Percentiles rank a stretch among this genome's conserved stretches.
These are phyloP conservation scores for Kodamaea nitidulidarum DNA, from an alignment of 805 yeast species.

Conservation along the genomic window DNA sequence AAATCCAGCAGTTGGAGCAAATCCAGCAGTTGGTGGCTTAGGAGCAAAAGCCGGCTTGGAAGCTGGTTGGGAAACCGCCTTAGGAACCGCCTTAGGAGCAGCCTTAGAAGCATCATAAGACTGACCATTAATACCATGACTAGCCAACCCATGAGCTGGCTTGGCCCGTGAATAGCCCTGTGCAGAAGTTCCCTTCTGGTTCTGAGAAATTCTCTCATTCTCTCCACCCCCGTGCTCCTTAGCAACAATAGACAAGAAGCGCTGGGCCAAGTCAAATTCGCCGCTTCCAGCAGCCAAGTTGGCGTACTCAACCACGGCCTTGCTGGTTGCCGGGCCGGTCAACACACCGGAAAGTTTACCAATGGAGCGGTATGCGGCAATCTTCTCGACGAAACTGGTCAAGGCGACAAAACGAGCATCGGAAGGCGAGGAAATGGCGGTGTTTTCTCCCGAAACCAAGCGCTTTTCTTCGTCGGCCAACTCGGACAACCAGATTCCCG, in stretches of 20 bases:
- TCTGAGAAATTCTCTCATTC: slow-evolving; percentile 76
- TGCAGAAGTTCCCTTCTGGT: slow-evolving; percentile 19
- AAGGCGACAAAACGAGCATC: slow-evolving; percentile 83
- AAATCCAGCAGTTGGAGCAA: slow-evolving; percentile 3
- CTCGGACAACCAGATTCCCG: slow-evolving; percentile 82
- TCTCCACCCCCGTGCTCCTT: slow-evolving; percentile 67
- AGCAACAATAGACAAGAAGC: slow-evolving; percentile 68
- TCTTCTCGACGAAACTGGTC: slow-evolving; percentile 77
- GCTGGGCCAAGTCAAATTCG: slow-evolving; percentile 73
- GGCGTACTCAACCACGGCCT: slow-evolving; percentile 76
- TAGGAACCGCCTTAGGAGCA: too few species aligned
- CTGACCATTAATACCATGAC: too few species aligned
- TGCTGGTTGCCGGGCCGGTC: slow-evolving; percentile 46
- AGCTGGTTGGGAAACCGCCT: too few species aligned
- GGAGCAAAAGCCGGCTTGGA: slow-evolving; percentile 3
- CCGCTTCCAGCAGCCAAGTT: slow-evolving; percentile 78
- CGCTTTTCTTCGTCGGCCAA: slow-evolving; percentile 38
- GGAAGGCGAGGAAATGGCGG: slow-evolving; percentile 50
- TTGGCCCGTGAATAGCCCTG: too few species aligned
- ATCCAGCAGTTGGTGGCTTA: background rate
- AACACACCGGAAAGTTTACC: slow-evolving; percentile 33
- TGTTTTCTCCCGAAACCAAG: slow-evolving; percentile 37
- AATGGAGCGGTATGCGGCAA: slow-evolving; percentile 65
- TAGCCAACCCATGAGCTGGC: too few species aligned
- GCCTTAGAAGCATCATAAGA: too few species aligned